phyloP scores from a whole-genome alignment of 2,329 filamentous ascomycete genomes.

The Arthrobotrys entomopaga region DNA sequence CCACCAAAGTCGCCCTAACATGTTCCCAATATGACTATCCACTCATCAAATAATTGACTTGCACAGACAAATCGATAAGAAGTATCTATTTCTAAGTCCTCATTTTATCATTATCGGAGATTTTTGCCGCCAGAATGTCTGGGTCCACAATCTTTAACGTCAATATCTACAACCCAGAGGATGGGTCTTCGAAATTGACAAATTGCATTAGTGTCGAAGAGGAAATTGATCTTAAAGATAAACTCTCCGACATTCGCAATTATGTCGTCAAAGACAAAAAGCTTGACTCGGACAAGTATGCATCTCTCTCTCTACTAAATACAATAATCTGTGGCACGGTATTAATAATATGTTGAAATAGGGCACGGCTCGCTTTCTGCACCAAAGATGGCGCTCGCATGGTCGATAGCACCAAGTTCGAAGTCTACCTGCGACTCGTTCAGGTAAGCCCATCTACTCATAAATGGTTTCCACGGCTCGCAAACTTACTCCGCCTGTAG shows the following conservation, averaged over 20 bases:
- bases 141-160: slow-evolving; percentile 16
- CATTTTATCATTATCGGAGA: background rate
- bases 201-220: slow-evolving; percentile 23
- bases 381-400: slow-evolving; percentile 25
- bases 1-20: too few relatives aligned
- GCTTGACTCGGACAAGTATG: slow-evolving; percentile 27
- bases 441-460: slow-evolving; percentile 5
- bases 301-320: background rate
- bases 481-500: background rate
- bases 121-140: background rate
- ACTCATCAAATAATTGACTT: background rate
- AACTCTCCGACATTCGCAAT: slow-evolving; percentile 4
- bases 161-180: slow-evolving; percentile 8
- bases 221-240: background rate
- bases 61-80: background rate
- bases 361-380: slow-evolving; percentile 24
- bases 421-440: slow-evolving; percentile 3
- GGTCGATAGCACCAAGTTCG: slow-evolving; percentile 21
- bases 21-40: too few relatives aligned
- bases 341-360: background rate
- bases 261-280: slow-evolving; percentile 13
- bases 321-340: background rate
- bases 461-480: background rate
- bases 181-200: slow-evolving; percentile 5
- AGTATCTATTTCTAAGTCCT: background rate